These are phyloP conservation scores for Citrus medica DNA, from an alignment of 345 rosid genomes.

Conservation along the genomic window DNA sequence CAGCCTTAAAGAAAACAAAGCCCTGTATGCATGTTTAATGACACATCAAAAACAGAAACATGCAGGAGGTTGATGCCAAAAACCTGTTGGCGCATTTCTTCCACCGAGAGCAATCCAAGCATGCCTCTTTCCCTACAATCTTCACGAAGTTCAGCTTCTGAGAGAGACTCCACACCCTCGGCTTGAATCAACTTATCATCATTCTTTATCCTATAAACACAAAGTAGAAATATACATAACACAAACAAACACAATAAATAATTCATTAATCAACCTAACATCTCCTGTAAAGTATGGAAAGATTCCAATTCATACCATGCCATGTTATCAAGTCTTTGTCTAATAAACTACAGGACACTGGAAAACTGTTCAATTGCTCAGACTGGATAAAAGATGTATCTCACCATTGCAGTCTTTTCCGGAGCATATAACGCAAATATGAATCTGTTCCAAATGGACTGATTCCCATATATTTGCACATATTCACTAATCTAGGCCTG, in stretches of 20 bases:
- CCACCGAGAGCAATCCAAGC: constrained; percentile 63
- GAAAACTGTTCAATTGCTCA: not conserved
- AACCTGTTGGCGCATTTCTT: constrained; percentile 83
- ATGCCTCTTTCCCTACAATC: constrained; percentile 78
- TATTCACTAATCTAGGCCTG: constrained; percentile 69
- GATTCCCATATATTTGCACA: constrained; percentile 79
- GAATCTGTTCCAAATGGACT: constrained; percentile 72
- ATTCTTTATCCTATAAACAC: constrained; percentile 50
- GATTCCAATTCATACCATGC: not conserved
- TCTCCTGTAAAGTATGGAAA: not conserved
- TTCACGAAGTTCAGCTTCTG: constrained; percentile 72
- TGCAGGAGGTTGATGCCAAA: not conserved
- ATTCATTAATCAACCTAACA: not conserved
- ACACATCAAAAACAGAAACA: not conserved
- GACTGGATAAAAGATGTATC: constrained; percentile 1
- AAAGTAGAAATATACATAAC: not conserved
- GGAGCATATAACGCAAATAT: constrained; percentile 67
- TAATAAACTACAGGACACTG: not conserved
- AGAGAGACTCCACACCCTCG: constrained; percentile 68
- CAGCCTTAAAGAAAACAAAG: not conserved
- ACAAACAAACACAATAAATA: not conserved
- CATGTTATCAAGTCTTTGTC: not conserved
- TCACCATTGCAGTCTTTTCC: constrained; percentile 66
- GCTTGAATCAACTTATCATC: constrained; percentile 68
- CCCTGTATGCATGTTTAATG: not conserved